These are phyloP conservation scores for Tuber magnatum DNA, from an alignment of 495 filamentous ascomycete species.

Conservation along the genomic window DNA sequence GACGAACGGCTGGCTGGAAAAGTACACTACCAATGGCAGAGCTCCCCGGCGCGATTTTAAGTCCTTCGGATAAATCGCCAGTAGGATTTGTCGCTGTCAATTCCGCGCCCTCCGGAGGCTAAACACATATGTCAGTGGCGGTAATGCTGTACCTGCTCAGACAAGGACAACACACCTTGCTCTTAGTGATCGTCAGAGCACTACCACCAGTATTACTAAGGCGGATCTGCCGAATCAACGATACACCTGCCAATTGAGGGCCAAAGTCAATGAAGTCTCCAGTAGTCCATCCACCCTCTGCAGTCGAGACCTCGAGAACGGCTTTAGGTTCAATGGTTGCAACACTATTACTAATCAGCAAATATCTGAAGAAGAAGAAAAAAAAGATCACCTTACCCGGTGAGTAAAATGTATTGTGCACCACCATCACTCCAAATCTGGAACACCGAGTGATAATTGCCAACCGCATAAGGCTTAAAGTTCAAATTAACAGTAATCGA, in stretches of 20 bases:
- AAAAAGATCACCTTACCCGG: conserved; percentile 14
- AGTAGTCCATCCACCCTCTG: conserved; percentile 39
- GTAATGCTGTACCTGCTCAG: not conserved
- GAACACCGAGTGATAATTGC: conserved; percentile 38
- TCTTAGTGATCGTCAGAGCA: conserved; percentile 41
- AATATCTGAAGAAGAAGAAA: not conserved
- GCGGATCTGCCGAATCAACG: conserved; percentile 34
- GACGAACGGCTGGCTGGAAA: conserved; percentile 38
- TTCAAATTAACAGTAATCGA: conserved; percentile 37
- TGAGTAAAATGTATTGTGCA: conserved; percentile 36
- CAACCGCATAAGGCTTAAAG: conserved; percentile 37
- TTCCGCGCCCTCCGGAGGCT: conserved; percentile 39
- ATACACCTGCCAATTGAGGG: conserved; percentile 35
- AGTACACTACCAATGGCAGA: conserved; percentile 38
- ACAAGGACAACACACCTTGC: conserved; percentile 22
- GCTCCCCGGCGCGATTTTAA: conserved; percentile 34
- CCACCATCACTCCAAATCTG: conserved; percentile 41
- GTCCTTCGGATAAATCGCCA: conserved; percentile 42
- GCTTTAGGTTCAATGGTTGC: conserved; percentile 40
- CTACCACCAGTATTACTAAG: conserved; percentile 44
- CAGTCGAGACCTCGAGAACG: conserved; percentile 37
- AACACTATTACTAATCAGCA: conserved; percentile 16
- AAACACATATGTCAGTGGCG: conserved; percentile 25
- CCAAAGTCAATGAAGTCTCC: conserved; percentile 40
- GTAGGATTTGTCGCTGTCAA: conserved; percentile 40